Conservation (phyloP, 768 basidiomycete species). For the Rhizopogon vesiculosus region DNA sequence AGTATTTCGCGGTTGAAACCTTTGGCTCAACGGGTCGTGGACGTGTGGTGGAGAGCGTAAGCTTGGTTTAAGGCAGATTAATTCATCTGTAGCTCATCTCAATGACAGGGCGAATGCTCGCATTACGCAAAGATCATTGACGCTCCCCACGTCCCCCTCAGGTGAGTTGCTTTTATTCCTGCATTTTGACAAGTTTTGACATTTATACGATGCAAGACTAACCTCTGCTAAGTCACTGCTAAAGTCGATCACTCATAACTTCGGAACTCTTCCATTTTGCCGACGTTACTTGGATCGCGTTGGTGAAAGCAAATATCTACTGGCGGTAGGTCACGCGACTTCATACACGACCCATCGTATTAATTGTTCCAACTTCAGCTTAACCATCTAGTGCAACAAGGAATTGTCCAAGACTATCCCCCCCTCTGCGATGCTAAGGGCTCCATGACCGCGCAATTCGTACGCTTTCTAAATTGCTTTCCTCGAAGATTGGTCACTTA, state of each 20-base stretch:
- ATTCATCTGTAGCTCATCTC: neutral
- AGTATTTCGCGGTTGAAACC: conserved; percentile 98
- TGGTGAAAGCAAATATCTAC: conserved; percentile 90
- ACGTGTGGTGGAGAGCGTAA: conserved; percentile 75
- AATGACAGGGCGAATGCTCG: conserved; percentile 77
- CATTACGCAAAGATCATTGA: conserved; percentile 81
- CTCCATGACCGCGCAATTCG: conserved; percentile 93
- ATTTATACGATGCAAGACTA: conserved; percentile 43
- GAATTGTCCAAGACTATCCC: conserved; percentile 88
- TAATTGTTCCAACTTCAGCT: conserved; percentile 41
- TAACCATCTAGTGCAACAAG: conserved; percentile 84
- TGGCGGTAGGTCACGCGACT: conserved; percentile 56
- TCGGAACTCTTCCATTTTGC: conserved; percentile 95
- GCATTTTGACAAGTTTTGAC: conserved; percentile 1
- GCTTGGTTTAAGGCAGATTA: conserved; percentile 8
- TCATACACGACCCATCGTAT: neutral
- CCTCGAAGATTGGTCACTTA: neutral
- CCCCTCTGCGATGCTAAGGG: conserved; percentile 83
- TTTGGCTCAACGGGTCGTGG: conserved; percentile 97
- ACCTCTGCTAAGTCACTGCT: conserved; percentile 83
- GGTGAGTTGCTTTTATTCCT: conserved; percentile 42
- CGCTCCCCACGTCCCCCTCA: conserved; percentile 67
- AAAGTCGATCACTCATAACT: conserved; percentile 85
- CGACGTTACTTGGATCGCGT: conserved; percentile 89
- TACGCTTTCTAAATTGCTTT: conserved; percentile 29